Evolutionary conservation across 805 yeast species (phyloP), one percentile per base, ranked within the genome.

Genomic region (Hanseniaspora occidentalis): DNA sequence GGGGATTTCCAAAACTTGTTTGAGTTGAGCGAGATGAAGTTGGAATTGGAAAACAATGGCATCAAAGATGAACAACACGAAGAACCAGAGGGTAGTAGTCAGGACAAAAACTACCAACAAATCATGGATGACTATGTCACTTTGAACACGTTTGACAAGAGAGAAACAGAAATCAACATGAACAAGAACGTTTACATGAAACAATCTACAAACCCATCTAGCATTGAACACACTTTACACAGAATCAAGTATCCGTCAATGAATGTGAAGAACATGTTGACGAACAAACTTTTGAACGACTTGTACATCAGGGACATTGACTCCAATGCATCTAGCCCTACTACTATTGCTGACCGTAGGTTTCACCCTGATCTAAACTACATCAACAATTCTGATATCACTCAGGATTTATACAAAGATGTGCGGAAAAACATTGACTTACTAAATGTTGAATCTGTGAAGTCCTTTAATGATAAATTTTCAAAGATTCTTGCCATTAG

Each of bases 1-100:
- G 74, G 86, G 2, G 66, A 65, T 19, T 72, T 48, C 62, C 67
- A 5, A 52, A 54, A 29, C 46, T 74, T 20, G 50, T n/a, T n/a
- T n/a, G 57, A 8, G 55, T 59, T 1, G 51, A 59, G 45, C 53
- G 58, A 33, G 46, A 44, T 44, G 48, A 50, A 33, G 26, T 48
- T 8, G n/a, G 11, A 6, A 31, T n/a, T 7, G 11, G 20, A 31
- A 18, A 18, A 31, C 5, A 17, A 31, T 4, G 11, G 11, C 18
- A 31, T 17, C 10, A 8, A 17, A 31, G 14, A 19, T 18, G 22
- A 33, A 5, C n/a, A n/a, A n/a, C n/a, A n/a, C n/a, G n/a, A n/a
- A n/a, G n/a, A n/a, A n/a, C n/a, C n/a, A n/a, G n/a, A n/a, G n/a
- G n/a, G n/a, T n/a, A n/a, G n/a, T n/a, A n/a, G n/a, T n/a, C n/a